Percentiles rank a stretch among this genome's conserved stretches.
phyloP scores from a whole-genome alignment of 179 eudicot species.

The Kewa caespitosa region DNA sequence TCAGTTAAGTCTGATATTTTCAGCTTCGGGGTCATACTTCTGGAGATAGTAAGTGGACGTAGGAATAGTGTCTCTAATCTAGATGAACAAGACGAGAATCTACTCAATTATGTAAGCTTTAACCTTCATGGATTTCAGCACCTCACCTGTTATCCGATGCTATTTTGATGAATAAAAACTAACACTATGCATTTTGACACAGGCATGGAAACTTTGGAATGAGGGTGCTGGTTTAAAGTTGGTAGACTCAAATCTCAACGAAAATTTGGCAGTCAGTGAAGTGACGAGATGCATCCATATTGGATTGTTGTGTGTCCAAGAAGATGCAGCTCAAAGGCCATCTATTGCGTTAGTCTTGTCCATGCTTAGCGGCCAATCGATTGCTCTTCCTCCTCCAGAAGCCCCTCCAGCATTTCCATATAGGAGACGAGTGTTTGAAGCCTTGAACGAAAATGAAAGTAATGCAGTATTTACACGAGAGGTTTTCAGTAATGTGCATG shows the following conservation, averaged over 20 bases:
- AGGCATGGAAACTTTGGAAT: constrained; percentile 44
- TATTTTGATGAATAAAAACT: not conserved
- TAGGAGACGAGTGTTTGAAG: not conserved
- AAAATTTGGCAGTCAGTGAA: constrained; percentile 13
- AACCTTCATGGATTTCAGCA: not conserved
- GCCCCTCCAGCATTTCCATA: constrained; percentile 8
- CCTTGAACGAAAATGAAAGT: constrained; percentile 5
- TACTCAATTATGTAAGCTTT: constrained; percentile 22
- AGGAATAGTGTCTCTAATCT: not conserved
- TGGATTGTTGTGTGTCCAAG: constrained; percentile 34
- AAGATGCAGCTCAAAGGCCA: constrained; percentile 32
- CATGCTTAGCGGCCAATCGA: constrained; percentile 32
- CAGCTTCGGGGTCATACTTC: constrained; percentile 33
- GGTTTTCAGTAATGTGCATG: constrained; percentile 19
- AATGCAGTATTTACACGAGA: constrained; percentile 11
- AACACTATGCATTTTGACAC: not conserved
- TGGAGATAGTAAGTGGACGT: constrained; percentile 28
- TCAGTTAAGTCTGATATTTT: constrained; percentile 31
- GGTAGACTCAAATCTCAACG: constrained; percentile 25
- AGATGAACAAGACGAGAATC: constrained; percentile 5
- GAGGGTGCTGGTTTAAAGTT: constrained; percentile 16
- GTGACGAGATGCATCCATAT: constrained; percentile 36
- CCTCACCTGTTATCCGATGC: not conserved
- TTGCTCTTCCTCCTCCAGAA: not conserved
- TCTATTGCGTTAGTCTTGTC: constrained; percentile 27